Base-by-base conservation (phyloP, 768 basidiomycete genomes). In the Mycena indigotica region DNA sequence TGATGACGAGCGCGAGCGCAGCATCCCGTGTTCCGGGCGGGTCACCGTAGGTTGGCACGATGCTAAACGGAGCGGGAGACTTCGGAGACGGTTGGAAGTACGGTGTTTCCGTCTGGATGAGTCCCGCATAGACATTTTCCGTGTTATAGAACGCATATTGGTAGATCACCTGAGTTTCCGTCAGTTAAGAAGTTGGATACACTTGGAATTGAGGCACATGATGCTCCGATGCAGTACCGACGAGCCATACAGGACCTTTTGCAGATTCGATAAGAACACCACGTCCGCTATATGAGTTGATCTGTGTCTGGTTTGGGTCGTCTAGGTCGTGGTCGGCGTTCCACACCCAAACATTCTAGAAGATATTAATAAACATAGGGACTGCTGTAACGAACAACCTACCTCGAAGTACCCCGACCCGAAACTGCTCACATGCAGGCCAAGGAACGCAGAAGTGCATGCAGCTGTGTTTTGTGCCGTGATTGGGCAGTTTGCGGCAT, bases 381-480 rank as follows among this genome's bases (percentile, higher is more conserved):
- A 12, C 16, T 10, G 16, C 12, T 8, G 24, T 21, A n/a, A 45
- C 41, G 16, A 45, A 45, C 41, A 45, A 45, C 16, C 24, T 10
- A 15, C 88, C 77, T 90, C 88, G n/a, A 89, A 74, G 66, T 87
- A 87, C n/a, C 80, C 85, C 29, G 76, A 80, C 0, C 84, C 78
- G 13, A 67, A 70, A 15, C 72, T 52, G 2, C 78, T 86, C 25
- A 92, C 68, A 62, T 91, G 86, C 29, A 92, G 68, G 24, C 68
- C 81, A 50, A 91, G 66, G 75, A 86, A 91, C 3, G 87, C 84
- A 21, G 85, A n/a, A n/a, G n/a, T n/a, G 85, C 15, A 76, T 77
- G 66, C 91, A 91, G 16, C 71, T 66, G n/a, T 73, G 65, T 28
- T 68, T 74, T 29, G 73, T 72, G 17, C 75, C 74, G 63, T 72